Evolutionary conservation across 139 green algal genomes (phyloP), one percentile per base, ranked within the genome.

Genomic region (Bryopsis sp.): DNA sequence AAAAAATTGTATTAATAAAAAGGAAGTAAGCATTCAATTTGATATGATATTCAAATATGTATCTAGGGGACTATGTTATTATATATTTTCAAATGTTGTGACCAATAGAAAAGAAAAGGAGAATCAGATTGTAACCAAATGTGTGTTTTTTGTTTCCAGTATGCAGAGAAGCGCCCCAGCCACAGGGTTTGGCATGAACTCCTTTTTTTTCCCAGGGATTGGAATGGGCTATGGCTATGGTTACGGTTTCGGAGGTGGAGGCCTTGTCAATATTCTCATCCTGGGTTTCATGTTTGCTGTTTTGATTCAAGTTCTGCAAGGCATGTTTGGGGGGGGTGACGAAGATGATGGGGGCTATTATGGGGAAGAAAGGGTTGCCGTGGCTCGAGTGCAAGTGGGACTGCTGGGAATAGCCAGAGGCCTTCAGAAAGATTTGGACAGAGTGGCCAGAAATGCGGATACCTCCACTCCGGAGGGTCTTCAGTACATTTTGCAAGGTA

Each of bases 371-470:
- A 59, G 46, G 31, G 64, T 74, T 1, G 72, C 83, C 5, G 77
- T 93, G 58, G 70, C 74, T 43, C 76, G 77, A 62, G 39, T 89
- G 39, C 86, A 95, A 76, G 87, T 98, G 8, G 93, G 91, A 7
- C 75, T 99, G 34, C 84, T 98, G 70, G 92, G 91, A 5, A 78
- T 80, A 37, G 91, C 92, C 22, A 76, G 86, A 1, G 61, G 78
- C 32, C 84, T 96, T 58, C 91, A 99, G 79, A 64, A 47, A 15
- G 85, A 97, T 66, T 74, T 99, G 62, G 89, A 97, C 35, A 67
- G 76, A 29, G 90, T 98, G 38, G 84, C 88, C 2, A 72, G 79
- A 11, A 43, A 82, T 1, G 87, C 91, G 5, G 91, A 98, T 80
- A 96, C 88, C 1, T 86, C 76, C 29, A 84, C 82, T 8, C 76